Evolutionary conservation across 805 yeast genomes (phyloP), one percentile per base, ranked within the genome.

Genomic region (Yamadazyma tumulicola): DNA sequence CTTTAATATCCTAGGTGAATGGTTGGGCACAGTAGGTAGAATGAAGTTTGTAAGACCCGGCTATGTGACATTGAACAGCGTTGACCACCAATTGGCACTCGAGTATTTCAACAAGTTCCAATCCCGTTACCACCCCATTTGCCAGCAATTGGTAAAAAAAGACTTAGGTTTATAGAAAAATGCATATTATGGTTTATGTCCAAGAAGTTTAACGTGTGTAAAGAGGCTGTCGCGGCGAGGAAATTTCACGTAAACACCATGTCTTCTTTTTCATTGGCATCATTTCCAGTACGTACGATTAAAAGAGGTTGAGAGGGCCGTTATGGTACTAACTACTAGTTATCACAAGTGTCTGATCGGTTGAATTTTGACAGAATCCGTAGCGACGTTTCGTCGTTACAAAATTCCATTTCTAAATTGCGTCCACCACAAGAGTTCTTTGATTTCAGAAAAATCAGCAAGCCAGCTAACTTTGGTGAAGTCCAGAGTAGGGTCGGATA

Each of bases 41-140:
- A 88, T 88, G 96, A 88, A 88, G 64, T 88, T 81, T 53, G 95
- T 85, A 17, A 75, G 96, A 58, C 95, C 96, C 19, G 86, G 93
- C 4, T 87, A 78, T 61, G 71, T 77, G 29, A 61, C 80, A 41
- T 67, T 88, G 42, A 74, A 77, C 51, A 51, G 61, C 5, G 91
- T 81, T 16, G 83, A 85, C 56, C 75, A 74, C 28, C 65, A 69
- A 11, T 64, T 81, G 43, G 96, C 96, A 0, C 49, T 79, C 10
- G 52, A 52, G 3, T 85, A 89, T 4, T 88, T 84, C 61, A 63
- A 64, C 31, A 72, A 72, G 54, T 72, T 69, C 52, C 75, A 79
- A 54, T 53, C 54, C 16, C 64, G 71, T 31, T 88, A 87, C 55
- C 96, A 88, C 55, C 95, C 96, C 24, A 87, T 88, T 45, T 86